These are phyloP conservation scores for Immersiella caudata DNA, from an alignment of 495 filamentous ascomycete genomes.

Conservation along the genomic window DNA sequence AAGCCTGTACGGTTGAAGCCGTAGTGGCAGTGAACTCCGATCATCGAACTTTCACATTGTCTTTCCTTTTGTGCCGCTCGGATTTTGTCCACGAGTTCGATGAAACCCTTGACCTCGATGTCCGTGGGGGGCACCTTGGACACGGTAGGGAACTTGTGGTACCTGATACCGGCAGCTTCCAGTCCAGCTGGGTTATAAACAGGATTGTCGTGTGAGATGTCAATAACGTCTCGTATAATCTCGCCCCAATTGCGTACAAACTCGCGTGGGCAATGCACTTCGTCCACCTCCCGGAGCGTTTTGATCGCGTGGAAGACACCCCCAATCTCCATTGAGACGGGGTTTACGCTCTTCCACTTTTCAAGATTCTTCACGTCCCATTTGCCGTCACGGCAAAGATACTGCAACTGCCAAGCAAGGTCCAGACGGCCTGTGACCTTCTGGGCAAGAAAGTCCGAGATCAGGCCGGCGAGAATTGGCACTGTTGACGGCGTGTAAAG, in stretches of 20 bases:
- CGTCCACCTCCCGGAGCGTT: slow-evolving; percentile 83
- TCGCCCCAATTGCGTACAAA: slow-evolving; percentile 70
- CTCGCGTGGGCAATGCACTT: slow-evolving; percentile 72
- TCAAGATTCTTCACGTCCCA: slow-evolving; percentile 97
- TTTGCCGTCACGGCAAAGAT: slow-evolving; percentile 84
- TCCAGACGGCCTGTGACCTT: slow-evolving; percentile 77
- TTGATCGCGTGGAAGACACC: slow-evolving; percentile 84
- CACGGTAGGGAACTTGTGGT: slow-evolving; percentile 87
- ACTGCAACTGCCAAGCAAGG: slow-evolving; percentile 86
- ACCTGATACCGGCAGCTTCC: slow-evolving; percentile 70
- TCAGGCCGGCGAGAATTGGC: slow-evolving; percentile 75
- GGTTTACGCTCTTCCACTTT: slow-evolving; percentile 80
- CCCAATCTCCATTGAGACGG: slow-evolving; percentile 76
- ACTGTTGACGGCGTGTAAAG: slow-evolving; percentile 77
- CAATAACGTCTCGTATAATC: slow-evolving; percentile 73
- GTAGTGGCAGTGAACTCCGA: slow-evolving; percentile 95
- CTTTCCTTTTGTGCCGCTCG: slow-evolving; percentile 51
- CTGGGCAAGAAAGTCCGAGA: slow-evolving; percentile 76
- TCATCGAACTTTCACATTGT: slow-evolving; percentile 46
- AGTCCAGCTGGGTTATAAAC: slow-evolving; percentile 81
- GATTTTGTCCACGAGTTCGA: slow-evolving; percentile 74
- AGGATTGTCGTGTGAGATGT: slow-evolving; percentile 85
- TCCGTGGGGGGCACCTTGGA: slow-evolving; percentile 85
- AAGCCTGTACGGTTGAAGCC: slow-evolving; percentile 93
- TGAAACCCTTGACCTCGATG: slow-evolving; percentile 76